Base-by-base conservation (phyloP, 306 rosid species). In the Canavalia ensiformis region DNA sequence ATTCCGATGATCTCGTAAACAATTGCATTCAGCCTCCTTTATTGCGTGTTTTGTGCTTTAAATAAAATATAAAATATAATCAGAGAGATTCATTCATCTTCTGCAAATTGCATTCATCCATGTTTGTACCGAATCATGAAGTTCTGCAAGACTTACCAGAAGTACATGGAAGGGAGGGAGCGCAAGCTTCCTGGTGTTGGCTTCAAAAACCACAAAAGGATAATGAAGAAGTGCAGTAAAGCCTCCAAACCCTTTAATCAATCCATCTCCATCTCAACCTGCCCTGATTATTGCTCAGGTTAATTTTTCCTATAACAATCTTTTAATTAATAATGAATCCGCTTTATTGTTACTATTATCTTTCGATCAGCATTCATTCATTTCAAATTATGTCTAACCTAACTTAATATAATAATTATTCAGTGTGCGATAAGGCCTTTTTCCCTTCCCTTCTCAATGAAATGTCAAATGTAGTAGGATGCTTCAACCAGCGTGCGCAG, bases 381-480 rank as follows among this genome's bases (percentile, higher is more conserved):
- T 51, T 66, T 68, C 45, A 42, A 30, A 72, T n/a, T 5, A 33
- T 2, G 46, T 69, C 18, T 44, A 7, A 25, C 71, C 82, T 80
- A 57, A 68, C 72, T 67, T 13, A 4, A 47, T 72, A 4, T 46
- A 25, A 11, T 79, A 54, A 25, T 66, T 56, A 10, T 64, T 75
- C 75, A 95, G 99, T 91, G 75, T 95, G 99, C 74, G 99, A 95
- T 75, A 97, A 98, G 39, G 87, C 92, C 41, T 91, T 95, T 89
- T 95, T 95, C 82, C 98, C 99, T 69, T 88, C 90, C 25, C 97
- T 95, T 83, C 93, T 90, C 59, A 81, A 85, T 47, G 99, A 95
- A 80, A 89, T 95, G 97, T 93, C 97, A 45, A 90, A 81, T 2
- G 86, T 95, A 41, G 88, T 95, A 10, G 97, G 98, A n/a, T 87